A percentile compares a stretch with the other conserved stretches of the same genome.
Evolutionary conservation across 1,139 yeast species (phyloP).

Genomic region (Yamadazyma dushanensis): DNA sequence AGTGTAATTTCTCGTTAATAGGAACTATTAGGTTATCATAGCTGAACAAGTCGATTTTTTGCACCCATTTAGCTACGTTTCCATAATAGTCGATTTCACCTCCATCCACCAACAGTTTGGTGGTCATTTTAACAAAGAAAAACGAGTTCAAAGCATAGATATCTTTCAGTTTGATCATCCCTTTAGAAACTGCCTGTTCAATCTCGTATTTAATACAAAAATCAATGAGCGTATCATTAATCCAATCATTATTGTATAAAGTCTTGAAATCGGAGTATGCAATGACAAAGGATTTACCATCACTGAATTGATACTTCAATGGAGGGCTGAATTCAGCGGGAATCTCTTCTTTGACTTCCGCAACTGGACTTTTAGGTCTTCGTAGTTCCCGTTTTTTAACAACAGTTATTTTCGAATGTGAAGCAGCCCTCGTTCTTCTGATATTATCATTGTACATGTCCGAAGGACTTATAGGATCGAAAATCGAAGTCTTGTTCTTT

Average conservation of each 20-base stretch:
- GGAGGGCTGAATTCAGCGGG: constrained; percentile 50
- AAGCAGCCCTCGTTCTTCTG: too few relatives aligned
- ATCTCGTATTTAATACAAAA: constrained; percentile 63
- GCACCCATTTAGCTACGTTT: constrained; percentile 79
- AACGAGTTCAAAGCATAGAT: constrained; percentile 79
- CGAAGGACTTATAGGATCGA: neutral
- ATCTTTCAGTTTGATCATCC: constrained; percentile 22
- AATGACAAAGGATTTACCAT: constrained; percentile 50
- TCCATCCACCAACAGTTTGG: constrained; percentile 12
- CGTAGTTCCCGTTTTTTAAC: neutral
- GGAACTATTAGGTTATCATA: constrained; percentile 74
- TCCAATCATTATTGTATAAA: constrained; percentile 70
- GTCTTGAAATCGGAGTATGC: constrained; percentile 66
- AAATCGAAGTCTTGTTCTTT: neutral
- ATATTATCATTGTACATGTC: neutral
- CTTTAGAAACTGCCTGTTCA: constrained; percentile 36
- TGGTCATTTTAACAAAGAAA: constrained; percentile 68
- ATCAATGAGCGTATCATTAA: constrained; percentile 72
- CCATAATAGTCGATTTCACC: constrained; percentile 45
- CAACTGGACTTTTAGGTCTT: neutral
- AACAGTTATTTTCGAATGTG: too few relatives aligned
- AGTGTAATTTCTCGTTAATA: constrained; percentile 76
- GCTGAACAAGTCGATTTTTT: constrained; percentile 62
- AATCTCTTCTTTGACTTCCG: constrained; percentile 5
- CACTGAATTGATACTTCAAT: constrained; percentile 49